Conservation (phyloP, 1,284 basidiomycete species). For the Trichosporon sp. region DNA sequence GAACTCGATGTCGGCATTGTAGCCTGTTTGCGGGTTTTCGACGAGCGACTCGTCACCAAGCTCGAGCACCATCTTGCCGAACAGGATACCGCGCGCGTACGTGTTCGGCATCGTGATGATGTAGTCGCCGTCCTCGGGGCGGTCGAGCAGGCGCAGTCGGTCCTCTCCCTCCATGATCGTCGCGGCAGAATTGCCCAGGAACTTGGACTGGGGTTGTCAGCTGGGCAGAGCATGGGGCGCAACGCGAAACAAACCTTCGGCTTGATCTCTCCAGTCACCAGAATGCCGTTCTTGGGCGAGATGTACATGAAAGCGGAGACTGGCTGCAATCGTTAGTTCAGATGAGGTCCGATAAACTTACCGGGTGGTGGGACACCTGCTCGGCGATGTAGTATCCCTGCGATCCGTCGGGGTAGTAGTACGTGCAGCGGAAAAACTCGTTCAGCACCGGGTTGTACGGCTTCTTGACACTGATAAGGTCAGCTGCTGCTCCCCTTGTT, state of each 20-base stretch:
- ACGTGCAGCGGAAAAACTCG: slow-evolving; percentile 95
- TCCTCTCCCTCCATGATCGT: slow-evolving; percentile 97
- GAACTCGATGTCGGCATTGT: slow-evolving; percentile 87
- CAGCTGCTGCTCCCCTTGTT: neutral
- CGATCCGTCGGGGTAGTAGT: slow-evolving; percentile 88
- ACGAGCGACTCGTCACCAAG: slow-evolving; percentile 89
- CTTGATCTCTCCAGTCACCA: slow-evolving; percentile 88
- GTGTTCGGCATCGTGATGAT: slow-evolving; percentile 82
- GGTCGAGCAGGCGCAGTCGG: slow-evolving; percentile 75
- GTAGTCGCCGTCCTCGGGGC: slow-evolving; percentile 75
- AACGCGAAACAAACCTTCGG: slow-evolving; percentile 65
- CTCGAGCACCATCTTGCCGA: slow-evolving; percentile 97
- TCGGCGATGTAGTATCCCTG: slow-evolving; percentile 97
- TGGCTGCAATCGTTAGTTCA: slow-evolving; percentile 58
- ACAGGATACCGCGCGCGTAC: slow-evolving; percentile 93
- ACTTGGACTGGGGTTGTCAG: slow-evolving; percentile 65
- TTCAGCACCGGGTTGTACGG: slow-evolving; percentile 98
- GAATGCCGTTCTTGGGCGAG: slow-evolving; percentile 78
- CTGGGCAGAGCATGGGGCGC: neutral
- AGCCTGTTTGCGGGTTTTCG: slow-evolving; percentile 74
- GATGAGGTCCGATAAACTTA: slow-evolving; percentile 30
- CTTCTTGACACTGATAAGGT: slow-evolving; percentile 76
- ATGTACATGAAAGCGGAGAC: slow-evolving; percentile 96
- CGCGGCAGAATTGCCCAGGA: slow-evolving; percentile 93
- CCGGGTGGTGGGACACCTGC: slow-evolving; percentile 66